Evolutionary conservation across 495 filamentous ascomycete species (phyloP), one percentile per base, ranked within the genome.

Genomic region (Glutinoglossum americanum): DNA sequence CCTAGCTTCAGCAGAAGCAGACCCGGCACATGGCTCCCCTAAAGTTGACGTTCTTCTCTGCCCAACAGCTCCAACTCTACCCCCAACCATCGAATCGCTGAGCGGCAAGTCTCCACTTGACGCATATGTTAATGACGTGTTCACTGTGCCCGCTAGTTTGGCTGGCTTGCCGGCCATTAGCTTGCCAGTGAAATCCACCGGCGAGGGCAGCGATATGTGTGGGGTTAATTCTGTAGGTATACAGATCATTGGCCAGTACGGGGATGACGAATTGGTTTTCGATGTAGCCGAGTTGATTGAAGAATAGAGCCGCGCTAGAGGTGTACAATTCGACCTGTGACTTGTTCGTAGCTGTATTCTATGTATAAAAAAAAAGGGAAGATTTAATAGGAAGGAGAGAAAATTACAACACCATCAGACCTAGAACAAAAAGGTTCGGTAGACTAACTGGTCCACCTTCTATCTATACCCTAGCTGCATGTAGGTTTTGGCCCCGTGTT

Each of bases 61-160:
- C 62, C 92, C 92, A 5, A 94, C 89, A 19, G 81, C 89, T 4
- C 85, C 89, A 11, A 87, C 84, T 2, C 65, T 78, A 5, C 80
- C 93, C 4, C 92, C 92, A 1, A 69, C 65, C 39, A 64, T 92
- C 9, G 73, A 72, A 21, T 60, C 65, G 21, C 47, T 77, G 7
- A 65, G 67, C 56, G 37, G 64, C n/a, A 67, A 68, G 53, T 60
- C 64, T 0, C 64, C 72, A 17, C 60, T 83, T 47, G 72, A 81
- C 64, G 75, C 77, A 1, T 97, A 94, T 64, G 82, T 85, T 69
- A 94, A 87, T 62, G 92, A 99, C 71, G 86, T 95, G 15, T 86
- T 96, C 67, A 97, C 92, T 0, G 92, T 97, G 8, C 92, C 92
- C 15, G 88, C 93, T 23, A 95, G 85, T 64, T 68, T 99, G 59